Conservation (phyloP, 1,284 basidiomycete species). For the Rhodotorula sp. region DNA sequence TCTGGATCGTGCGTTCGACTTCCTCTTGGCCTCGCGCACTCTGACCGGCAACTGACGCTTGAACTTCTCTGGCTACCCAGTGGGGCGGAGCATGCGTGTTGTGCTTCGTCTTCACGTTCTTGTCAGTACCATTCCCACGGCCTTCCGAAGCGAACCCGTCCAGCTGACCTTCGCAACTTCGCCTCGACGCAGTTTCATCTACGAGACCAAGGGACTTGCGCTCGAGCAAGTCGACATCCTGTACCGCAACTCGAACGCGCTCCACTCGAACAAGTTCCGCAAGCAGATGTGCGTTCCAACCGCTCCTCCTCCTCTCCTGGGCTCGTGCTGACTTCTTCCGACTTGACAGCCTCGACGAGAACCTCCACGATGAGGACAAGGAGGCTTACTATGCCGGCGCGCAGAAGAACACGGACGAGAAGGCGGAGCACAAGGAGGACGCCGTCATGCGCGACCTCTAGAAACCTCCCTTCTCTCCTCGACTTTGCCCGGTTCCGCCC, state of each 20-base stretch:
- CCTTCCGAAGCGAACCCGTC: not conserved
- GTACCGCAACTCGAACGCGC: conserved; percentile 53
- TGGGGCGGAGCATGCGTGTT: conserved; percentile 49
- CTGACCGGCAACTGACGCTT: not conserved
- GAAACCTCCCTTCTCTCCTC: too few relatives aligned
- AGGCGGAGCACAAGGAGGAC: conserved; percentile 7
- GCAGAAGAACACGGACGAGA: not conserved
- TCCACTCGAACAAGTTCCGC: conserved; percentile 44
- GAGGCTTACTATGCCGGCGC: conserved; percentile 4
- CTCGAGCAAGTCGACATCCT: conserved; percentile 70
- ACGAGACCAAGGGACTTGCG: conserved; percentile 59
- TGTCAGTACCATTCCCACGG: conserved; percentile 43
- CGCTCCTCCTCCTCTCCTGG: not conserved
- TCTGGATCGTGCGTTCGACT: not conserved
- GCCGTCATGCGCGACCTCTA: conserved; percentile 11
- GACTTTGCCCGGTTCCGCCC: too few relatives aligned
- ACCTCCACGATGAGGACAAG: conserved; percentile 30
- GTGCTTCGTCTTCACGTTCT: conserved; percentile 40
- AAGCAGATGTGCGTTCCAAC: conserved; percentile 48
- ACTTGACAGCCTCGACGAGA: conserved; percentile 43
- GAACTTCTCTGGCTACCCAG: not conserved
- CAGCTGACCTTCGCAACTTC: conserved; percentile 44
- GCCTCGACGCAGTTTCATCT: conserved; percentile 66
- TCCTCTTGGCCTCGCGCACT: too few relatives aligned
- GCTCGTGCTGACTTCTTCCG: too few relatives aligned